These are phyloP conservation scores for Lagerstroemia speciosa DNA, from an alignment of 345 rosid genomes.

Conservation along the genomic window DNA sequence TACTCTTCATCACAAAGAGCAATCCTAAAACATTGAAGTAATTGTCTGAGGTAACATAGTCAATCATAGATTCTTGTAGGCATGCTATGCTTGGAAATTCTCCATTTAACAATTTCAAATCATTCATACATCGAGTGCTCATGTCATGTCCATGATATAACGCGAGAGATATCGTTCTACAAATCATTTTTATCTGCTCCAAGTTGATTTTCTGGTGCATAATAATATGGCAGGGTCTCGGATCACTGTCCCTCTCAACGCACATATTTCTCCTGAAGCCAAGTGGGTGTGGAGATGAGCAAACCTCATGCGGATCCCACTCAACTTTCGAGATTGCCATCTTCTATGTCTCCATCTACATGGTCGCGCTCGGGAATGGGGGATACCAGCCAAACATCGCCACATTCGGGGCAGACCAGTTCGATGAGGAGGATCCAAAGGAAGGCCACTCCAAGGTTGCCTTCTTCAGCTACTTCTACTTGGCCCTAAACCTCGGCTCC, in stretches of 20 bases:
- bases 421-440: slow-evolving; percentile 76
- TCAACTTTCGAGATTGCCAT: slow-evolving; percentile 49
- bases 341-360: slow-evolving; percentile 84
- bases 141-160: too few relatives aligned
- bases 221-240: slow-evolving; percentile 57
- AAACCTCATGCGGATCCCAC: slow-evolving; percentile 66
- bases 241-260: slow-evolving; percentile 60
- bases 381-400: slow-evolving; percentile 97
- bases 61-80: too few relatives aligned
- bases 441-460: slow-evolving; percentile 83
- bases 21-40: too few relatives aligned
- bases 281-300: slow-evolving; percentile 63
- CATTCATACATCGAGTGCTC: too few relatives aligned
- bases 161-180: too few relatives aligned
- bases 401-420: slow-evolving; percentile 97
- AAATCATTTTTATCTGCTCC: too few relatives aligned
- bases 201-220: neutral
- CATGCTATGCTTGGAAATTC: too few relatives aligned
- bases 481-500: slow-evolving; percentile 84
- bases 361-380: slow-evolving; percentile 85
- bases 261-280: slow-evolving; percentile 73
- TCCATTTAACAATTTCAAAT: too few relatives aligned
- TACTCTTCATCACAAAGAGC: too few relatives aligned
- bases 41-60: too few relatives aligned
- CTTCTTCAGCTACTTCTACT: slow-evolving; percentile 96